phyloP scores from a whole-genome alignment of 495 filamentous ascomycete genomes.

The Tuber indicum region DNA sequence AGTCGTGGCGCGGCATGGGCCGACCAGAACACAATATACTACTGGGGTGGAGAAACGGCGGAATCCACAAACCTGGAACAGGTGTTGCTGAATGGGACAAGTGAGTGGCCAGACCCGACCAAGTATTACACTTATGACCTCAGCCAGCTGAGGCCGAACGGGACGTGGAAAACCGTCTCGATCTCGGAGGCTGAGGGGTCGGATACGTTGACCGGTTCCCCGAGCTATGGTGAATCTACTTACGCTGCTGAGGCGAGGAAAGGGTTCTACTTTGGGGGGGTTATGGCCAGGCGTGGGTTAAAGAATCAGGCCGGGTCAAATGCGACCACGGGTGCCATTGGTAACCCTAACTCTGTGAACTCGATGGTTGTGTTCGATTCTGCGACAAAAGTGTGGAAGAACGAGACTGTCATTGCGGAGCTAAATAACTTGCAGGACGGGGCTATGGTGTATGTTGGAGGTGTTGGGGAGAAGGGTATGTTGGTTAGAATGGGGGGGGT shows the following conservation, averaged over 20 bases:
- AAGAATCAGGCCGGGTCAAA: neutral
- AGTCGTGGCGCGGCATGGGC: neutral
- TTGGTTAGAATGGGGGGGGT: conserved; percentile 46
- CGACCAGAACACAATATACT: neutral
- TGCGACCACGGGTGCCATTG: neutral
- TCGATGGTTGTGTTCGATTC: neutral
- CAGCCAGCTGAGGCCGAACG: neutral
- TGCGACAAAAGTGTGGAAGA: neutral
- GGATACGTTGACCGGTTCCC: neutral
- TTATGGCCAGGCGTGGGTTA: neutral
- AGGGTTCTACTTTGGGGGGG: neutral
- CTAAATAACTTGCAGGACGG: neutral
- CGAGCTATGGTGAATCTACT: neutral
- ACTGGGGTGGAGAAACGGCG: neutral
- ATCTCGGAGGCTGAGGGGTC: neutral
- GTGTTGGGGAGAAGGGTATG: conserved; percentile 42
- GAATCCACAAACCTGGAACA: neutral
- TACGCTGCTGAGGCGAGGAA: neutral
- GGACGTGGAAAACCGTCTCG: neutral
- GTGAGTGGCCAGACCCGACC: neutral
- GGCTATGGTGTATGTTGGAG: conserved; percentile 41
- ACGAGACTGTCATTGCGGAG: neutral
- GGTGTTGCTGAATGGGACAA: neutral
- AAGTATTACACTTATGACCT: conserved; percentile 1
- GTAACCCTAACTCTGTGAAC: neutral